These are phyloP conservation scores for Eragrostis curvula DNA, from an alignment of 176 grass and related monocot species.

Conservation along the genomic window DNA sequence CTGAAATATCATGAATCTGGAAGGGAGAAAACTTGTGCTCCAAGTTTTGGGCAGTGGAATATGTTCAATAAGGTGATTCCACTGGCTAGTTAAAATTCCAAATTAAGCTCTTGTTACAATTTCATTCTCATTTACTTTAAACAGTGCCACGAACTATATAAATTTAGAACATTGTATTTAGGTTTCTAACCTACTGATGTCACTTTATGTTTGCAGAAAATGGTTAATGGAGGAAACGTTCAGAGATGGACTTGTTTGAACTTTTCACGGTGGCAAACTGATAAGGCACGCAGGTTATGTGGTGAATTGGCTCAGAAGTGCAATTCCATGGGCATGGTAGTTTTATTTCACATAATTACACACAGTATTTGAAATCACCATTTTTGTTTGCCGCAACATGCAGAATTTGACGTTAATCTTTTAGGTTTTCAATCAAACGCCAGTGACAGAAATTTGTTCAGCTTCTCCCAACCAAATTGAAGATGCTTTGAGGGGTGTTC, in stretches of 20 bases:
- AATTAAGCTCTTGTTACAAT: neutral
- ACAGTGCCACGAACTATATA: neutral
- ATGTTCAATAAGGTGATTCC: constrained; percentile 80
- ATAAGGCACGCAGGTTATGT: constrained; percentile 45
- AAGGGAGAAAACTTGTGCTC: constrained; percentile 62
- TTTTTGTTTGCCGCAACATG: neutral
- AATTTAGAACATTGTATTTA: neutral
- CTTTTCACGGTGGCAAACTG: constrained; percentile 33
- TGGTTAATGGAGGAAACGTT: constrained; percentile 60
- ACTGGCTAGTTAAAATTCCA: neutral
- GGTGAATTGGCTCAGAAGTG: constrained; percentile 54
- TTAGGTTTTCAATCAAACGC: constrained; percentile 55
- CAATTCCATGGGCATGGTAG: constrained; percentile 82
- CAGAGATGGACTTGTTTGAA: constrained; percentile 70
- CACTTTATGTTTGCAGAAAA: constrained; percentile 55
- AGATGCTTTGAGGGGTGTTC: constrained; percentile 50
- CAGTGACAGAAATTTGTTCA: constrained; percentile 25
- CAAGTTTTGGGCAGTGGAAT: constrained; percentile 71
- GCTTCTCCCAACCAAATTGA: constrained; percentile 47
- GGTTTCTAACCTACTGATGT: neutral
- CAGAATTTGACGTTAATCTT: neutral
- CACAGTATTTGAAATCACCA: neutral
- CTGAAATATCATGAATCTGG: constrained; percentile 74
- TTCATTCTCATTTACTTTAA: constrained; percentile 6
- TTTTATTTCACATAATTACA: neutral